Evolutionary conservation across 2,329 filamentous ascomycete species (phyloP).

Genomic region (Byssothecium circinans): DNA sequence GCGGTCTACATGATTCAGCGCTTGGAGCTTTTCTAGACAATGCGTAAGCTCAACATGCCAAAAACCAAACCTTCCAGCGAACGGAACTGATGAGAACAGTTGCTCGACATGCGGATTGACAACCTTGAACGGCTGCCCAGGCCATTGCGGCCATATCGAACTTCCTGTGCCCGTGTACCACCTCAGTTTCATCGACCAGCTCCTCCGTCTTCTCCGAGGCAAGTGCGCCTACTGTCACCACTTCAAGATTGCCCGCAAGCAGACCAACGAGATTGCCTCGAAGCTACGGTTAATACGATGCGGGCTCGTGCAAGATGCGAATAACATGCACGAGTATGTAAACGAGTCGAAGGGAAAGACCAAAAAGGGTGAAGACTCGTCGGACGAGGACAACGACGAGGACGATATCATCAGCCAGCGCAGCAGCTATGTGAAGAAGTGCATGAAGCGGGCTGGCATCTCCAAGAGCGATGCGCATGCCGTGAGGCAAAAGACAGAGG

Average conservation of each 20-base stretch:
- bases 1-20: slow-evolving; percentile 89
- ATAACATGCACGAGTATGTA: slow-evolving; percentile 52
- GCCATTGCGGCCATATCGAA: slow-evolving; percentile 93
- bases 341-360: slow-evolving; percentile 44
- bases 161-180: slow-evolving; percentile 93
- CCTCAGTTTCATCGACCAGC: slow-evolving; percentile 93
- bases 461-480: slow-evolving; percentile 49
- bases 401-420: slow-evolving; percentile 60
- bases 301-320: slow-evolving; percentile 73
- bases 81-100: slow-evolving; percentile 49
- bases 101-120: slow-evolving; percentile 91
- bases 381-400: slow-evolving; percentile 63
- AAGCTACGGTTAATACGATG: slow-evolving; percentile 84
- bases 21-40: slow-evolving; percentile 87
- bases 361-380: slow-evolving; percentile 52
- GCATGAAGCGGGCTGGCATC: slow-evolving; percentile 63
- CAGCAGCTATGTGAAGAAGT: slow-evolving; percentile 70
- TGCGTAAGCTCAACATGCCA: slow-evolving; percentile 58
- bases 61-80: neutral
- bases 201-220: slow-evolving; percentile 79
- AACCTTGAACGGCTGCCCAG: slow-evolving; percentile 74
- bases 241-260: slow-evolving; percentile 75
- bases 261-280: slow-evolving; percentile 78
- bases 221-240: slow-evolving; percentile 90
- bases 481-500: slow-evolving; percentile 73